Conservation (phyloP, 768 basidiomycete species). For the Leucosporidium creatinivorum region DNA sequence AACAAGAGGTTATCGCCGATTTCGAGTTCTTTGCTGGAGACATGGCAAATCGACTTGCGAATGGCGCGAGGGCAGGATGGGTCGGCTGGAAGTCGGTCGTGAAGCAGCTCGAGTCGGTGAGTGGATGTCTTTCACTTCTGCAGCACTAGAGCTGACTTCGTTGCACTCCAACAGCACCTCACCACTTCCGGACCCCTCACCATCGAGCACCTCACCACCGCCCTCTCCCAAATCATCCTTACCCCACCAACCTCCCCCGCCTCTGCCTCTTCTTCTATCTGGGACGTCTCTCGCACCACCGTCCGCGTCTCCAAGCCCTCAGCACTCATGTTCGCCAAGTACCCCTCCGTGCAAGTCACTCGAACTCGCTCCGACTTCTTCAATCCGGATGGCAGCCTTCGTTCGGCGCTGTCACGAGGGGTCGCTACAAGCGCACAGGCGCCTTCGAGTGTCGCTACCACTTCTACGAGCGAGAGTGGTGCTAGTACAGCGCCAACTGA, state of each 20-base stretch:
- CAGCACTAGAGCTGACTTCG: not conserved
- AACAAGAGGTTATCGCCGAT: conserved; percentile 56
- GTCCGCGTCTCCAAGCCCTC: conserved; percentile 64
- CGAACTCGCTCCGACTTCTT: conserved; percentile 43
- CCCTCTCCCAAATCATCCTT: conserved; percentile 48
- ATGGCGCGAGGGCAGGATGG: conserved; percentile 12
- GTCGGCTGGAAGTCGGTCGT: conserved; percentile 11
- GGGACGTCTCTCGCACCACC: conserved; percentile 42
- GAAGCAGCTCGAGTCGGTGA: conserved; percentile 19
- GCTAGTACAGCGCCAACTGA: conserved; percentile 30
- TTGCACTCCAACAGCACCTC: conserved; percentile 12
- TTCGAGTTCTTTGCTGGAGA: conserved; percentile 37
- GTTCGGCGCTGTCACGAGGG: not conserved
- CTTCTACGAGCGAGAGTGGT: not conserved
- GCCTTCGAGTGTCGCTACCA: not conserved
- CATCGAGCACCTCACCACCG: conserved; percentile 62
- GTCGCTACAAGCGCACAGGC: not conserved
- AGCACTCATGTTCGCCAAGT: conserved; percentile 60
- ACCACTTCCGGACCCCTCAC: conserved; percentile 42
- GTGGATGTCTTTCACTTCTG: not conserved
- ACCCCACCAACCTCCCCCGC: not conserved
- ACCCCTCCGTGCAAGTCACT: conserved; percentile 57
- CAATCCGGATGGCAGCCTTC: not conserved
- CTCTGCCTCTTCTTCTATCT: not conserved
- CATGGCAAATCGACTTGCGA: conserved; percentile 45